Percentiles rank a stretch among this genome's conserved stretches.
Conservation (phyloP, 2,329 filamentous ascomycete species). For the Venturia nashicola region DNA sequence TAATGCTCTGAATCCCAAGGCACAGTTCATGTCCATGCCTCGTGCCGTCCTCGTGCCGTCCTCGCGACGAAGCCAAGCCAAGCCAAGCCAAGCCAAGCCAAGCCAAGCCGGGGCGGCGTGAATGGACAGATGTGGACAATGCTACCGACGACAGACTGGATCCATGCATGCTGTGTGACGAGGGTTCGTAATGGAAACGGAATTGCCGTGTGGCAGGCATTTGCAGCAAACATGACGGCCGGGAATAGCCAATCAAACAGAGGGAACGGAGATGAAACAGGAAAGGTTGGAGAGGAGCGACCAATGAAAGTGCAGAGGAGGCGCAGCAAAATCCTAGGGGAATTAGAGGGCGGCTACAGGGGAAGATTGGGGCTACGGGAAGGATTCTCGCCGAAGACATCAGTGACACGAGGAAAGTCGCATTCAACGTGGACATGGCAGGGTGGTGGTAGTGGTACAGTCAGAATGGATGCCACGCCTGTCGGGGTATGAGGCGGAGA, state of each 20-base stretch:
- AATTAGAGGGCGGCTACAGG: neutral
- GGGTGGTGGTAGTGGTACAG: neutral
- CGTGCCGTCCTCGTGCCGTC: neutral
- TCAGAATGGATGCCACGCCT: neutral
- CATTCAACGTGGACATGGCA: neutral
- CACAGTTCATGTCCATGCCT: neutral
- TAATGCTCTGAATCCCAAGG: neutral
- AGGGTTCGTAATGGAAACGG: neutral
- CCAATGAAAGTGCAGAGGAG: neutral
- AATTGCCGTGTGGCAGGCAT: neutral
- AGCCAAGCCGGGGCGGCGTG: neutral
- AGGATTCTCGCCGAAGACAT: neutral
- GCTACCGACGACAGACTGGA: constrained; percentile 1
- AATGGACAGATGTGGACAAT: neutral
- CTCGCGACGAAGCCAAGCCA: neutral
- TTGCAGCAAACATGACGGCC: neutral
- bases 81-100: neutral
- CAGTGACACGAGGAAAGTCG: neutral
- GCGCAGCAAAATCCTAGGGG: neutral
- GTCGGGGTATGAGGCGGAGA: neutral
- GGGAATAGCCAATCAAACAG: neutral
- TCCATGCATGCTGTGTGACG: neutral
- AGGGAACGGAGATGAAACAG: neutral
- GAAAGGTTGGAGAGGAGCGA: neutral
- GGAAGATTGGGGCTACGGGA: neutral